A percentile compares a stretch with the other conserved stretches of the same genome.
These are phyloP conservation scores for Mortierella sp. DNA, from an alignment of 371 early-diverging fungal species.

Conservation along the genomic window DNA sequence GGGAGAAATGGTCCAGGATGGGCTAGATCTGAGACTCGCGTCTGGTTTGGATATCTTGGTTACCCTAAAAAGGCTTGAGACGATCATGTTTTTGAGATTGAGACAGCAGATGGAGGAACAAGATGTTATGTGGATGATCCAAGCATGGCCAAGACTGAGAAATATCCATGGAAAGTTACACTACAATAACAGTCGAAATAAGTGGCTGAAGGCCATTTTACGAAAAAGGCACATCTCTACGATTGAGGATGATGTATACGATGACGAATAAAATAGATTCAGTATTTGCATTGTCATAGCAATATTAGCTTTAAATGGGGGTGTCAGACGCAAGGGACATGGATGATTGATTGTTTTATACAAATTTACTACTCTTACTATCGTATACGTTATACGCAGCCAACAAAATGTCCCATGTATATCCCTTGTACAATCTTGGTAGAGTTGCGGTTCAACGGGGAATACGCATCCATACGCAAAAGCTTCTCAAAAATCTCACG, in stretches of 20 bases:
- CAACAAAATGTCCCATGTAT: slow-evolving; percentile 2
- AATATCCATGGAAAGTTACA: background rate
- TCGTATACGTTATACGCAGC: background rate
- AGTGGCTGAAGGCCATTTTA: background rate
- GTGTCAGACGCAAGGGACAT: too few relatives aligned
- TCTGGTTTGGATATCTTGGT: background rate
- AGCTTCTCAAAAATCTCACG: slow-evolving; percentile 5
- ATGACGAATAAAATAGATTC: background rate
- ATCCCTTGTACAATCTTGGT: background rate
- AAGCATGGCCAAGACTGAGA: slow-evolving; percentile 8
- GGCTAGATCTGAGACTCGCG: background rate
- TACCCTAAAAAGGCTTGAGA: background rate
- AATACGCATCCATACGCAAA: background rate
- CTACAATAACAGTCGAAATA: background rate
- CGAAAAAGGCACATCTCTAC: background rate
- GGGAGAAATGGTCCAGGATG: background rate
- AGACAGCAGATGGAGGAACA: background rate
- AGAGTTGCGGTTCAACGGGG: background rate
- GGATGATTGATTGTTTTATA: too few relatives aligned
- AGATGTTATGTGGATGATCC: background rate
- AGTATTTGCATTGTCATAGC: too few relatives aligned
- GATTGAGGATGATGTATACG: background rate
- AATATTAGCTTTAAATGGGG: too few relatives aligned
- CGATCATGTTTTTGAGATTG: background rate
- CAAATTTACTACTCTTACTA: background rate